Conservation (phyloP, 306 rosid genomes). For the Vigna unguiculata region DNA sequence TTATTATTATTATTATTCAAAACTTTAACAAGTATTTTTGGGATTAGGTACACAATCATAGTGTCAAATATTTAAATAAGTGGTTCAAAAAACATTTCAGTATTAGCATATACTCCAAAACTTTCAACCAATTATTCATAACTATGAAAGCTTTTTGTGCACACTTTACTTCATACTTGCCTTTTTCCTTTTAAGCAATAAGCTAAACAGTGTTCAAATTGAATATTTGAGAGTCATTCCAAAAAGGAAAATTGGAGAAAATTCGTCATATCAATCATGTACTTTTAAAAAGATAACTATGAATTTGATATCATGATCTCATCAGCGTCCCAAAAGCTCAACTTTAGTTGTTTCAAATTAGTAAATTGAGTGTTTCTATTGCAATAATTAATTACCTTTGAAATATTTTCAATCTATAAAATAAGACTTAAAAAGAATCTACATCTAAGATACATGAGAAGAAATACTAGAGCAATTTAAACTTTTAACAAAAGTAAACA, state of each 20-base stretch:
- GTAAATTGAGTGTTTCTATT: neutral
- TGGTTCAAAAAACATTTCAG: neutral
- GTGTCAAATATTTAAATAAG: slow-evolving; percentile 12
- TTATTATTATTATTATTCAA: too few species aligned
- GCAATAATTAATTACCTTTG: neutral
- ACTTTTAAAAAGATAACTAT: neutral
- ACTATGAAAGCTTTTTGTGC: neutral
- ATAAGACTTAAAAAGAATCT: too few species aligned
- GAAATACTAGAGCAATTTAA: too few species aligned
- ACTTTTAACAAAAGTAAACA: too few species aligned
- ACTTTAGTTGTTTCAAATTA: neutral
- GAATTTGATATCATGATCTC: slow-evolving; percentile 2
- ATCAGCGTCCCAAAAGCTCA: neutral
- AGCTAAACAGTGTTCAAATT: neutral
- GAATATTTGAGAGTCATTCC: neutral
- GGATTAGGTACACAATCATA: neutral
- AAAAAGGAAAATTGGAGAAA: neutral
- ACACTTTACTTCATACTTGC: neutral
- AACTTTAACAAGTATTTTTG: neutral
- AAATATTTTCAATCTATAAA: neutral
- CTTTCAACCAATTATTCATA: neutral
- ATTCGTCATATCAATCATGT: neutral
- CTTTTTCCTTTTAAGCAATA: neutral
- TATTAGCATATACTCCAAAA: neutral
- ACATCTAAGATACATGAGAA: too few species aligned